A percentile compares a stretch with the other conserved stretches of the same genome.
Conservation (phyloP, 2,329 filamentous ascomycete genomes). For the Daldinia eschscholtzii region DNA sequence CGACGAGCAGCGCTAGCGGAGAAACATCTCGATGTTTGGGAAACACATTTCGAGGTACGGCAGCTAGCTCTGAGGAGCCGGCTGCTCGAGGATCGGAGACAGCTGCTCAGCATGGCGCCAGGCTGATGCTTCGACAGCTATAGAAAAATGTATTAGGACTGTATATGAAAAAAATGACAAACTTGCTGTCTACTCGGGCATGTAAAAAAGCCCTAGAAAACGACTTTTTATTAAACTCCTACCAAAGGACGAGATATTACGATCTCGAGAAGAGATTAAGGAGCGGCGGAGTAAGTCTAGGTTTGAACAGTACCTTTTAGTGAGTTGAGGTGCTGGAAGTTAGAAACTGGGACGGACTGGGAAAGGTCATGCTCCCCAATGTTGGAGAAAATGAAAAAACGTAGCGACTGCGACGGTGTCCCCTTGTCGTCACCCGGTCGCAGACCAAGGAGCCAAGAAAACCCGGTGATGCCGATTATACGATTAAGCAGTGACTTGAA, state of each 20-base stretch:
- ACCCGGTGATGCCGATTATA: conserved; percentile 46
- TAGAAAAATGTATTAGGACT: conserved; percentile 32
- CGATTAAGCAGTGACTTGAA: conserved; percentile 32
- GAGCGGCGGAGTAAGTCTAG: conserved; percentile 65
- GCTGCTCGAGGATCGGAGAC: conserved; percentile 73
- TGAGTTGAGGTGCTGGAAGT: conserved; percentile 37
- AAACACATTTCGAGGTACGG: conserved; percentile 55
- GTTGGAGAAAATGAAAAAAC: conserved; percentile 45
- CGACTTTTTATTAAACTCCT: conserved; percentile 47
- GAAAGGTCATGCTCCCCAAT: conserved; percentile 33
- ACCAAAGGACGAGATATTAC: conserved; percentile 46
- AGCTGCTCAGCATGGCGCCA: conserved; percentile 78
- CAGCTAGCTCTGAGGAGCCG: conserved; percentile 71
- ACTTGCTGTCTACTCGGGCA: conserved; percentile 26
- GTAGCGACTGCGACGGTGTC: conserved; percentile 34
- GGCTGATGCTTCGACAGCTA: conserved; percentile 53
- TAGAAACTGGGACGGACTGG: conserved; percentile 38
- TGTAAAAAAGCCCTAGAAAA: conserved; percentile 30
- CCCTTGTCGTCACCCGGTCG: conserved; percentile 45
- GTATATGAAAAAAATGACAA: conserved; percentile 19
- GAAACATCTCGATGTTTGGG: conserved; percentile 56
- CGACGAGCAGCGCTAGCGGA: conserved; percentile 63
- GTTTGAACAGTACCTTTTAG: conserved; percentile 29
- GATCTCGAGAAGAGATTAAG: conserved; percentile 54
- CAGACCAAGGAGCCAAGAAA: conserved; percentile 40